Percentiles rank a stretch among this genome's conserved stretches.
Conservation (phyloP, 2,329 filamentous ascomycete genomes). For the Escovopsis weberi region DNA sequence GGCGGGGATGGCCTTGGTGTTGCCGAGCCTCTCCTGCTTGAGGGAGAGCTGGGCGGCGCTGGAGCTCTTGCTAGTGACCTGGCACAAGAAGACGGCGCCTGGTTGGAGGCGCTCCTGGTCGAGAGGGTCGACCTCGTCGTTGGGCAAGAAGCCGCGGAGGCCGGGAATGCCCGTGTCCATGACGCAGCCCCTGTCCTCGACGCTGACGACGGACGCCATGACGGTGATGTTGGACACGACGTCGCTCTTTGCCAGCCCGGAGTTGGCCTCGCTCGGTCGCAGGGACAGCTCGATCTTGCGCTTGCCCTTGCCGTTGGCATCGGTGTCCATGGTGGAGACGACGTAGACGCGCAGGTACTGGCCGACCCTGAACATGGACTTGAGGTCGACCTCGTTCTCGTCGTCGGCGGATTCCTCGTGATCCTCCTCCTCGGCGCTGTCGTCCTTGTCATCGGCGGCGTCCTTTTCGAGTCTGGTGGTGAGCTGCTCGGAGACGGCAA, state of each 20-base stretch:
- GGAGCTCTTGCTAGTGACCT: slow-evolving; percentile 59
- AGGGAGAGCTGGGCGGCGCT: slow-evolving; percentile 77
- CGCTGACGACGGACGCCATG: slow-evolving; percentile 76
- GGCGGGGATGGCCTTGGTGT: slow-evolving; percentile 47
- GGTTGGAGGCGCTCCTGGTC: slow-evolving; percentile 58
- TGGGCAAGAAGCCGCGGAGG: slow-evolving; percentile 70
- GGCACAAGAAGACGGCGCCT: slow-evolving; percentile 72
- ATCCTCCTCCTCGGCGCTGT: slow-evolving; percentile 36
- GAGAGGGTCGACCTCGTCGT: slow-evolving; percentile 56
- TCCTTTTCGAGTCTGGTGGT: slow-evolving; percentile 62
- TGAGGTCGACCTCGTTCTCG: slow-evolving; percentile 53
- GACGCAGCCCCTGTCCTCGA: slow-evolving; percentile 90
- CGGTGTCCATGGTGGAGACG: slow-evolving; percentile 58
- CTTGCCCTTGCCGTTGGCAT: slow-evolving; percentile 43
- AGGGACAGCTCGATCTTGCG: slow-evolving; percentile 80
- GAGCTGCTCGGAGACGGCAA: slow-evolving; percentile 72
- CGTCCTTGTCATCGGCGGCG: slow-evolving; percentile 29
- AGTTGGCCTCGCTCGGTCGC: slow-evolving; percentile 65
- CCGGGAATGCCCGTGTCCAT: slow-evolving; percentile 77
- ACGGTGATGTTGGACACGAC: slow-evolving; percentile 62
- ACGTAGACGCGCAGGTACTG: slow-evolving; percentile 84
- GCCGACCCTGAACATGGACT: slow-evolving; percentile 62
- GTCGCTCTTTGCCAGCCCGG: slow-evolving; percentile 56
- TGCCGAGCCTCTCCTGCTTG: slow-evolving; percentile 54
- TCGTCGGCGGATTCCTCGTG: slow-evolving; percentile 14